phyloP scores from a whole-genome alignment of 2,329 filamentous ascomycete genomes.

The Trichoderma endophyticum region DNA sequence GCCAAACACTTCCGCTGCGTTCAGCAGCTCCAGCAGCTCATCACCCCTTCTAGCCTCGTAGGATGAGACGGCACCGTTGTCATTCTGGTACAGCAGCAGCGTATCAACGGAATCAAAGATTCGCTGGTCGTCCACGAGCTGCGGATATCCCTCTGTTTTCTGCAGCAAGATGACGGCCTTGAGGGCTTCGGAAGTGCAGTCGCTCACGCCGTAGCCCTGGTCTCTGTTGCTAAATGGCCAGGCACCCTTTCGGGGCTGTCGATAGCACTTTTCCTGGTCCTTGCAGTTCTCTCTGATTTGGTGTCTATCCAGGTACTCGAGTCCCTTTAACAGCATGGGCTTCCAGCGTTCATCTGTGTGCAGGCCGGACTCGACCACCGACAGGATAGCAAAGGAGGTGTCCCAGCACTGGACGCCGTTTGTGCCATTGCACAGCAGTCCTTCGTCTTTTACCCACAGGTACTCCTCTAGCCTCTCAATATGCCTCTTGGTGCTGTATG shows the following conservation, averaged over 20 bases:
- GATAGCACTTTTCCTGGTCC: conserved; percentile 77
- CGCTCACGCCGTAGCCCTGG: conserved; percentile 93
- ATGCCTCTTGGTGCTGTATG: conserved; percentile 70
- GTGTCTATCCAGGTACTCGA: conserved; percentile 84
- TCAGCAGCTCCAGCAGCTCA: conserved; percentile 76
- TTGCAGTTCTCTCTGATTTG: conserved; percentile 83
- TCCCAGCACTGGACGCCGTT: conserved; percentile 99
- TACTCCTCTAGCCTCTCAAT: conserved; percentile 80
- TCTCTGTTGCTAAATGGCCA: conserved; percentile 94
- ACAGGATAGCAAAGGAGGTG: conserved; percentile 84
- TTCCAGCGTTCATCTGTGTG: conserved; percentile 73
- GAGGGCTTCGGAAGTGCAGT: conserved; percentile 88
- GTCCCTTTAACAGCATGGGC: conserved; percentile 77
- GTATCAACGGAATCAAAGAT: conserved; percentile 89
- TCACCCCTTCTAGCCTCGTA: conserved; percentile 84
- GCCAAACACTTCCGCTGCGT: conserved; percentile 94
- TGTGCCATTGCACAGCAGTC: conserved; percentile 92
- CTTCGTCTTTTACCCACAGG: conserved; percentile 87
- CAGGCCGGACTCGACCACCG: conserved; percentile 73
- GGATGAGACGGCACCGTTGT: conserved; percentile 79
- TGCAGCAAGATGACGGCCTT: conserved; percentile 86
- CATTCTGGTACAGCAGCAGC: conserved; percentile 85
- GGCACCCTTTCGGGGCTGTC: conserved; percentile 85
- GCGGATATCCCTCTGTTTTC: conserved; percentile 69
- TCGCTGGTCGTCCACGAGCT: conserved; percentile 69